Evolutionary conservation across 805 yeast genomes (phyloP).

Genomic region (Kodamaea kaohsiungensis): DNA sequence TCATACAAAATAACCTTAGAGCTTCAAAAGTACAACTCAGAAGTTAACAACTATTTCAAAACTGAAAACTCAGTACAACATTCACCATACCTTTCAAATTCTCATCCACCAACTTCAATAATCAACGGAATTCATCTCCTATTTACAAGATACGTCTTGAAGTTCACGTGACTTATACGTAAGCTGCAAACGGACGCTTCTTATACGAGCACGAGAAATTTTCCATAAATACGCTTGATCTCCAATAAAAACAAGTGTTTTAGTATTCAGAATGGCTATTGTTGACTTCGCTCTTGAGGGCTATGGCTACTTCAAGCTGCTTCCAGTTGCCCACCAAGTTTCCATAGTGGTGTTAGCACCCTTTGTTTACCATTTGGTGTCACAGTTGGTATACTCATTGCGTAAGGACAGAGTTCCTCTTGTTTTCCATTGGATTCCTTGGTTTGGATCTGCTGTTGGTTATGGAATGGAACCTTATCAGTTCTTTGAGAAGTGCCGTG

Average conservation of each 20-base stretch:
- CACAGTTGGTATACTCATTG: constrained; percentile 70
- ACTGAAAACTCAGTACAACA: too few species aligned
- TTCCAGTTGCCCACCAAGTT: constrained; percentile 28
- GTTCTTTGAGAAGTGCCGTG: constrained; percentile 76
- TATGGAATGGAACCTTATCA: constrained; percentile 95
- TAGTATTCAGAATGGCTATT: constrained; percentile 25
- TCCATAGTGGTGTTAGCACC: constrained; percentile 49
- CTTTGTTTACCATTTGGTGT: constrained; percentile 60
- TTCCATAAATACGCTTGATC: neutral
- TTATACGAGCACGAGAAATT: constrained; percentile 6
- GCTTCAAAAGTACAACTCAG: too few species aligned
- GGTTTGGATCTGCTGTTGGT: constrained; percentile 88
- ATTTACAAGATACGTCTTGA: too few species aligned
- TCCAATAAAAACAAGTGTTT: neutral
- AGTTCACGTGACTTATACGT: too few species aligned
- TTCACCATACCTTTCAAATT: too few species aligned
- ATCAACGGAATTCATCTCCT: neutral
- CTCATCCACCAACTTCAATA: too few species aligned
- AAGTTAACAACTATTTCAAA: too few species aligned
- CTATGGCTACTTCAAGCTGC: constrained; percentile 22
- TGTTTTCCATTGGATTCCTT: constrained; percentile 90
- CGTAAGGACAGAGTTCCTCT: constrained; percentile 84
- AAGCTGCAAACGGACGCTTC: neutral
- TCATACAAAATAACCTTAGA: too few species aligned
- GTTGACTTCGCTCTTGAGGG: constrained; percentile 17